Percentiles rank a stretch among this genome's conserved stretches.
These are phyloP conservation scores for Dactylonectria estremocensis DNA, from an alignment of 2,329 filamentous ascomycete species.

Conservation along the genomic window DNA sequence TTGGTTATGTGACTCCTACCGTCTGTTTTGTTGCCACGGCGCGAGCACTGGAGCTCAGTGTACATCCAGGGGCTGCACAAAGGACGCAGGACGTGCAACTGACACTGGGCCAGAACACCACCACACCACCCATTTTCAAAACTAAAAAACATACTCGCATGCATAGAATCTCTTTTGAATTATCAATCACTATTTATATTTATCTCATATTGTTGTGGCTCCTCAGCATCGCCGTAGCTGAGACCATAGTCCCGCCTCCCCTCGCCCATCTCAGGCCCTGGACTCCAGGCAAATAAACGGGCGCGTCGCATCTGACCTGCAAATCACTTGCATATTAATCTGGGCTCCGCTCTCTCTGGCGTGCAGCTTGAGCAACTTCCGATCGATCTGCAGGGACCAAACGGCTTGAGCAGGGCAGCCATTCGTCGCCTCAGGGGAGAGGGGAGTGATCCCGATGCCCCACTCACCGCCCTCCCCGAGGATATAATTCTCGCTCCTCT, in stretches of 20 bases:
- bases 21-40: background rate
- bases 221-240: conserved; percentile 24
- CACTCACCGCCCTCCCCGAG: background rate
- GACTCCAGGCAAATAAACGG: background rate
- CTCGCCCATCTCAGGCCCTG: background rate
- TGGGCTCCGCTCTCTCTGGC: background rate
- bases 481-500: conserved; percentile 20
- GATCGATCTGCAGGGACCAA: conserved; percentile 13
- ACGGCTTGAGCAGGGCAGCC: background rate
- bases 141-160: conserved; percentile 27
- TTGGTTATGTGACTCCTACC: background rate
- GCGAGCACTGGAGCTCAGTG: background rate
- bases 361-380: background rate
- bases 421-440: too few relatives aligned
- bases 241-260: background rate
- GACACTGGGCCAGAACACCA: conserved; percentile 34
- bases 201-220: conserved; percentile 7
- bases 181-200: background rate
- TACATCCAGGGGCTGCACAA: background rate
- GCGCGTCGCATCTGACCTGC: background rate
- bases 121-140: conserved; percentile 29
- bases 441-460: conserved; percentile 19
- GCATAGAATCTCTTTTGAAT: background rate
- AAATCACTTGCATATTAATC: conserved; percentile 6
- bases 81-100: conserved; percentile 2